phyloP scores from a whole-genome alignment of 345 rosid genomes.

The Mallotus nudiflorus region DNA sequence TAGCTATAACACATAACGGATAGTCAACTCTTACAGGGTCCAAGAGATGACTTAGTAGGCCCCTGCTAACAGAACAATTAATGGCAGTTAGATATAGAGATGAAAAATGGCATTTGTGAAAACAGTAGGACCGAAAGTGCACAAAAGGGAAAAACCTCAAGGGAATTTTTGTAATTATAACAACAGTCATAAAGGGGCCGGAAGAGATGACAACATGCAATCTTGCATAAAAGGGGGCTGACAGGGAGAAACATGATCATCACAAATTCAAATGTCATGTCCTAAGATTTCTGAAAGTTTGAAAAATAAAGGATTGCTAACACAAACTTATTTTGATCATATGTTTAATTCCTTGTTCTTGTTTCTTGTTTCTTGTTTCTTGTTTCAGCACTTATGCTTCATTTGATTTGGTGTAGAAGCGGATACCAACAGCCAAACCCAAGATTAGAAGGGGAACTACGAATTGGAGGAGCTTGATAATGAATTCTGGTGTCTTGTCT shows the following conservation, averaged over 20 bases:
- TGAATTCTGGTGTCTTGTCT: slow-evolving; percentile 67
- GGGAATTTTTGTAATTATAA: background rate
- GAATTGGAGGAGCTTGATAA: slow-evolving; percentile 81
- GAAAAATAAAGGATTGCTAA: background rate
- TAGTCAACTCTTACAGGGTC: too few relatives aligned
- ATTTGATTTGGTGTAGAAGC: slow-evolving; percentile 56
- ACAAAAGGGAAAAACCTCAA: too few relatives aligned
- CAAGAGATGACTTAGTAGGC: too few relatives aligned
- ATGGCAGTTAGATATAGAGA: too few relatives aligned
- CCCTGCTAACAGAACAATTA: too few relatives aligned
- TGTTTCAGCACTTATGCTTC: slow-evolving; percentile 11
- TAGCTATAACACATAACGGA: too few relatives aligned
- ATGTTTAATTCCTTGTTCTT: background rate
- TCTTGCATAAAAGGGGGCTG: background rate
- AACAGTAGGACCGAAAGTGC: too few relatives aligned
- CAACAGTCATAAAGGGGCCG: background rate
- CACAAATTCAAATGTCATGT: slow-evolving; percentile 2
- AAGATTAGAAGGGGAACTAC: slow-evolving; percentile 86
- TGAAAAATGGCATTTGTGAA: too few relatives aligned
- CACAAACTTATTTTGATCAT: slow-evolving; percentile 16
- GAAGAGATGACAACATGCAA: background rate
- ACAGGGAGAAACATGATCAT: background rate
- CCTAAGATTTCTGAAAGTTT: background rate
- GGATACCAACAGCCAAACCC: slow-evolving; percentile 87
- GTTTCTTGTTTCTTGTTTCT: too few relatives aligned